Evolutionary conservation across 2,329 filamentous ascomycete species (phyloP).

Genomic region (Talaromyces sp.): DNA sequence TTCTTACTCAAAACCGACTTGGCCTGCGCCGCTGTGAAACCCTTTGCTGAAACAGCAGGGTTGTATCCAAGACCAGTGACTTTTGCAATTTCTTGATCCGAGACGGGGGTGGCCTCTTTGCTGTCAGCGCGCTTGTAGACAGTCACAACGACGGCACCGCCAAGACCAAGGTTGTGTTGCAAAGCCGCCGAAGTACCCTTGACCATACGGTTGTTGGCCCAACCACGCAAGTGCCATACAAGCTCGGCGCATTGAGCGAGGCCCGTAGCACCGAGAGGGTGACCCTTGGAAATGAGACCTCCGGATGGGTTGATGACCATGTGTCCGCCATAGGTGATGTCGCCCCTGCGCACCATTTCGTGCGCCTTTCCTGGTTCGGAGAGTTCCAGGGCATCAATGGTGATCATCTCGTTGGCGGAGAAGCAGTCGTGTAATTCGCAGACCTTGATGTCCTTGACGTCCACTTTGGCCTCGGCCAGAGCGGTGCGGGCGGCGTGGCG

Average conservation of each 20-base stretch:
- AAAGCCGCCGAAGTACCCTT: constrained; percentile 69
- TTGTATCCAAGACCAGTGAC: constrained; percentile 79
- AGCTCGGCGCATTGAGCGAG: constrained; percentile 93
- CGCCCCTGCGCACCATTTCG: constrained; percentile 80
- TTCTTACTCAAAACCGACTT: constrained; percentile 68
- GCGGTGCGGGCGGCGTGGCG: constrained; percentile 67
- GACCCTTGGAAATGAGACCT: constrained; percentile 92
- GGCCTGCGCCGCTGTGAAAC: constrained; percentile 76
- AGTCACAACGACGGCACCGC: constrained; percentile 85
- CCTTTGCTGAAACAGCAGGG: constrained; percentile 83
- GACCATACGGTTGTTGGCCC: constrained; percentile 85
- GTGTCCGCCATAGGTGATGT: constrained; percentile 85
- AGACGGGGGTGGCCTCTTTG: constrained; percentile 58
- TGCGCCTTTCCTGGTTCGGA: constrained; percentile 79
- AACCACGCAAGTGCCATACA: constrained; percentile 91
- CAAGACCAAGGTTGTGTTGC: constrained; percentile 91
- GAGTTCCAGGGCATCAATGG: constrained; percentile 81
- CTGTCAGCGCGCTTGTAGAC: constrained; percentile 86
- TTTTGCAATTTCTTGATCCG: constrained; percentile 64
- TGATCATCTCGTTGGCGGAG: constrained; percentile 89
- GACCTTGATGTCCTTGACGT: constrained; percentile 69
- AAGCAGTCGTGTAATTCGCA: constrained; percentile 98
- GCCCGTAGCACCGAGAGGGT: constrained; percentile 91
- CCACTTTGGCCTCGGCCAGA: constrained; percentile 66
- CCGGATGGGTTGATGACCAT: constrained; percentile 90